phyloP scores from a whole-genome alignment of 257 asterid species.

The Forsythia suspensa region DNA sequence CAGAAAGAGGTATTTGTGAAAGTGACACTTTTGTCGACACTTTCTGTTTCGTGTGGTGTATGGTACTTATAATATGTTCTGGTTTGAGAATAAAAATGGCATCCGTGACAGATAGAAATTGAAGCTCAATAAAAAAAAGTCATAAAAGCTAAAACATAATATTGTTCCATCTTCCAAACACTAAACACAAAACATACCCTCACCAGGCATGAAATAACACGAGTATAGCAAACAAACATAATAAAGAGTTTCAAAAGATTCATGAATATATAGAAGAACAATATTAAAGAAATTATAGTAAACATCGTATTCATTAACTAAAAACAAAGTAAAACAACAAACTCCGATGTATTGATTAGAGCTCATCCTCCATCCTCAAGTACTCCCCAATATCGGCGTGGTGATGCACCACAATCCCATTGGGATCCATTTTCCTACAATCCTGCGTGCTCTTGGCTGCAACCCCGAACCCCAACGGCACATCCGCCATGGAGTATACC shows the following conservation, averaged over 20 bases:
- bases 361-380: conserved; percentile 90
- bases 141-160: too few species aligned
- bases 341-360: conserved; percentile 26
- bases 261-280: too few species aligned
- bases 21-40: conserved; percentile 17
- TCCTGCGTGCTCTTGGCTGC: conserved; percentile 87
- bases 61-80: conserved; percentile 1
- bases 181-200: too few species aligned
- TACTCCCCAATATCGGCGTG: conserved; percentile 90
- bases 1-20: conserved; percentile 71
- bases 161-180: too few species aligned
- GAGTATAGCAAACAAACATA: too few species aligned
- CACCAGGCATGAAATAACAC: too few species aligned
- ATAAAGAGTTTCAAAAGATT: too few species aligned
- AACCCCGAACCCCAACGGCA: conserved; percentile 83
- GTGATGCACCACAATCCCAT: conserved; percentile 77
- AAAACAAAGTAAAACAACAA: not conserved
- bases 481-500: conserved; percentile 82
- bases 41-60: not conserved
- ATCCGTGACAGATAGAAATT: too few species aligned
- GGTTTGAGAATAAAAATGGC: too few species aligned
- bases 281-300: too few species aligned
- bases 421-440: conserved; percentile 84
- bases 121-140: too few species aligned
- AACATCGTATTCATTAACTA: not conserved